These are phyloP conservation scores for Lagenidium sp. DNA, from an alignment of 352 stramenopile genomes.

Conservation along the genomic window DNA sequence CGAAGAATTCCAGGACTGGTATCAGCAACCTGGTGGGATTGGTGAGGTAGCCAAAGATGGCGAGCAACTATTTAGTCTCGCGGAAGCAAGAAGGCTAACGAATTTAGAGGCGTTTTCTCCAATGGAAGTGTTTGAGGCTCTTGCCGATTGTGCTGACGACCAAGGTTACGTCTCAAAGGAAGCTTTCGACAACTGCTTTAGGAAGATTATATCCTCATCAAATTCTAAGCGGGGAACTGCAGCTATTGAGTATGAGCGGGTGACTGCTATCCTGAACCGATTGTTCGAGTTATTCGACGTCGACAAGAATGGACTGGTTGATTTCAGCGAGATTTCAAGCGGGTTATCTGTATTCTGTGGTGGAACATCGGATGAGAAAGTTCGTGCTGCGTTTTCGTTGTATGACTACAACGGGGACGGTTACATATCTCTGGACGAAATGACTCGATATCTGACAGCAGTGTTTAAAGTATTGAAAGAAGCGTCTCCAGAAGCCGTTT, in stretches of 20 bases:
- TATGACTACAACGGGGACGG: slow-evolving; percentile 85
- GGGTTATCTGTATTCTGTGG: slow-evolving; percentile 82
- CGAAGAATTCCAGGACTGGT: slow-evolving; percentile 85
- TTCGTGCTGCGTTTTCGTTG: slow-evolving; percentile 64
- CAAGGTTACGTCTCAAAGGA: slow-evolving; percentile 61
- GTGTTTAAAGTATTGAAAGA: slow-evolving; percentile 83
- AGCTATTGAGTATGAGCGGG: slow-evolving; percentile 40
- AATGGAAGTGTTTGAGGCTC: slow-evolving; percentile 70
- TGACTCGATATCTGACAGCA: slow-evolving; percentile 78
- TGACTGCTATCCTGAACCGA: slow-evolving; percentile 66
- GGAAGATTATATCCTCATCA: slow-evolving; percentile 51
- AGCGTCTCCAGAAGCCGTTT: slow-evolving; percentile 35
- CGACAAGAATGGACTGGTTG: slow-evolving; percentile 78
- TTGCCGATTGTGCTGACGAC: slow-evolving; percentile 60
- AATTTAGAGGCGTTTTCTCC: slow-evolving; percentile 59
- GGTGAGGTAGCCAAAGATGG: slow-evolving; percentile 70
- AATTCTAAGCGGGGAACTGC: slow-evolving; percentile 34
- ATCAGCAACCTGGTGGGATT: slow-evolving; percentile 59
- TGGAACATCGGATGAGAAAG: slow-evolving; percentile 66
- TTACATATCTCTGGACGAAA: slow-evolving; percentile 77
- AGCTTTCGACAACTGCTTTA: slow-evolving; percentile 74
- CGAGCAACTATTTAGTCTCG: slow-evolving; percentile 69
- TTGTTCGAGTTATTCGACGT: slow-evolving; percentile 81
- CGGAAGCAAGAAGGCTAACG: slow-evolving; percentile 61
- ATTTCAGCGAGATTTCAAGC: slow-evolving; percentile 83